Percentiles rank a stretch among this genome's conserved stretches.
Conservation (phyloP, 345 rosid species). For the Citrus unshiu region DNA sequence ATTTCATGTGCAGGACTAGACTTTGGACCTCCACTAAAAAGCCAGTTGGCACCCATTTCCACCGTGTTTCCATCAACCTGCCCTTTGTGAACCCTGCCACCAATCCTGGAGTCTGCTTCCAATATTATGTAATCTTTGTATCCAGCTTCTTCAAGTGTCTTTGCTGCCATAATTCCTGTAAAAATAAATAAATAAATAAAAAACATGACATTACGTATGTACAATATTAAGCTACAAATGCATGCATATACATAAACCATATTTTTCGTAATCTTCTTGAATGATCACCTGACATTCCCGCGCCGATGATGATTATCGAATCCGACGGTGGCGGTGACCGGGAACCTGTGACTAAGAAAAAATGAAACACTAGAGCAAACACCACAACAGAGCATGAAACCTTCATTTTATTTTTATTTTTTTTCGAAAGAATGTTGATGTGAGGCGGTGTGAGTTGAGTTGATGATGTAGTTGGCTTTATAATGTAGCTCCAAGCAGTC, state of each 20-base stretch:
- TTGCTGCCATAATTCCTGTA: constrained; percentile 34
- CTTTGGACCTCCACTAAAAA: constrained; percentile 23
- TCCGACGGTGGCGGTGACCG: background rate
- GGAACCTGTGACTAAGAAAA: background rate
- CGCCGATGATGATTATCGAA: constrained; percentile 27
- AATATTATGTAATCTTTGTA: constrained; percentile 21
- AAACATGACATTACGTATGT: background rate
- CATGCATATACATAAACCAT: background rate
- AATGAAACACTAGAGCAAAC: constrained; percentile 1
- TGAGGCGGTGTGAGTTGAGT: background rate
- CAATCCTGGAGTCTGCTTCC: constrained; percentile 25
- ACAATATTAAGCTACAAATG: no score
- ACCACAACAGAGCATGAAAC: background rate
- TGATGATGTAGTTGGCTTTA: background rate
- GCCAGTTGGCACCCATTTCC: constrained; percentile 28
- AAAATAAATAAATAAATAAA: background rate
- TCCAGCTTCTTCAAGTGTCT: constrained; percentile 28
- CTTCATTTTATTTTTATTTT: background rate
- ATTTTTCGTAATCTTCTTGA: no score
- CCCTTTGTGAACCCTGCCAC: constrained; percentile 17
- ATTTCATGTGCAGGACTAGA: constrained; percentile 14
- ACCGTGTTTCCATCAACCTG: constrained; percentile 16
- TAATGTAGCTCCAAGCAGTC: background rate
- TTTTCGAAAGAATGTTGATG: no score
- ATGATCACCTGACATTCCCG: constrained; percentile 28